Evolutionary conservation across 2,329 filamentous ascomycete genomes (phyloP).

Genomic region (Fusarium secorum): DNA sequence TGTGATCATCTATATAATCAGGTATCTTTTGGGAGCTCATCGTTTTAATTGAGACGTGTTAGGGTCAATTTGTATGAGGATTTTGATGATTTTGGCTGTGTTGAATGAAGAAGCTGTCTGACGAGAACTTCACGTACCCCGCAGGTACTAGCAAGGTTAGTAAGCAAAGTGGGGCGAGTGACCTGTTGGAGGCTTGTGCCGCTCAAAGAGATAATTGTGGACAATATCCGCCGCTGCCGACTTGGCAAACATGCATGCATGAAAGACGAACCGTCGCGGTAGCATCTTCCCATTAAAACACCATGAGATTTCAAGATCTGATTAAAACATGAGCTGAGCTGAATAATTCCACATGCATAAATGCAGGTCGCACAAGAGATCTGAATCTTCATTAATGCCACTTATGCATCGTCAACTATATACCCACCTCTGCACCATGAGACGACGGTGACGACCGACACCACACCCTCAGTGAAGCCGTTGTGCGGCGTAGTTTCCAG

Average conservation of each 20-base stretch:
- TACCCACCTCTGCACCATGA: background rate
- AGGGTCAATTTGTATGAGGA: too few relatives aligned
- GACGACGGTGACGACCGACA: constrained; percentile 2
- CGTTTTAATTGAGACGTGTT: too few relatives aligned
- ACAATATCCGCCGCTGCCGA: constrained; percentile 27
- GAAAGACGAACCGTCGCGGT: background rate
- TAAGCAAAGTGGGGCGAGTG: too few relatives aligned
- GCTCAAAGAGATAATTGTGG: background rate
- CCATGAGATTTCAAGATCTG: background rate
- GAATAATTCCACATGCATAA: background rate
- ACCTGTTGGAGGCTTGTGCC: too few relatives aligned
- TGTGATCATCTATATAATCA: too few relatives aligned
- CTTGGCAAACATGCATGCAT: constrained; percentile 25
- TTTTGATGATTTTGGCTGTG: too few relatives aligned
- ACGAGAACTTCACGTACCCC: too few relatives aligned
- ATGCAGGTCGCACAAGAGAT: background rate
- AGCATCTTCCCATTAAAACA: background rate
- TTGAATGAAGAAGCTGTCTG: too few relatives aligned
- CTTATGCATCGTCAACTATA: constrained; percentile 6
- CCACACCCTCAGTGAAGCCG: background rate
- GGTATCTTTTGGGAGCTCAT: too few relatives aligned
- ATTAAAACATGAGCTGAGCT: background rate
- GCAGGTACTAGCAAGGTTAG: too few relatives aligned
- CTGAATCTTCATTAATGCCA: background rate
- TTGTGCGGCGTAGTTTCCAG: constrained; percentile 8